Base-by-base conservation (phyloP, 1,139 yeast genomes). In the Lodderomyces metapsilosis region DNA sequence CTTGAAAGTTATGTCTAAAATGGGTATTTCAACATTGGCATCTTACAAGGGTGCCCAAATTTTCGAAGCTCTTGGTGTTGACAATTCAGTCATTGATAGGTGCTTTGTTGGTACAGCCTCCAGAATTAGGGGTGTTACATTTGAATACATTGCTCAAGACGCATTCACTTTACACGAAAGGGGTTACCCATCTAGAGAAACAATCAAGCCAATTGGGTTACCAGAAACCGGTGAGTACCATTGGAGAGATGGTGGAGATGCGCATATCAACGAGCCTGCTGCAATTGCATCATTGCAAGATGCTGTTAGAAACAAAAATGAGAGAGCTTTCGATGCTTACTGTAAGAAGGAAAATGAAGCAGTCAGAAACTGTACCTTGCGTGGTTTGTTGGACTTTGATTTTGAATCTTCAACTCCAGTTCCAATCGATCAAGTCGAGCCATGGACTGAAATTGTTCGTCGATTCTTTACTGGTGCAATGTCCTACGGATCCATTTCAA, bases 41-140 rank as follows among this genome's bases (percentile, higher is more conserved):
- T 88, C 96, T 17, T 92, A 92, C 70, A 92, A 92, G 68, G 98
- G 98, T 65, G 98, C 98, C 17, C 98, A 92, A 69, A 92, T 92
- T 58, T 92, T 92, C 62, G 98, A 92, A 68, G 96, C 96, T 42
- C 75, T 92, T 50, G 98, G 98, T 67, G 82, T 92, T 49, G 98
- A 92, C 63, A 89, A 89, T 65, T 82, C 95, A 17, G 98, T 92
- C 39, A 88, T 91, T 55, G 98, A 92, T 71, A 76, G 91, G 57
- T 91, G 98, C 68, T 92, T 92, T 66, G 88, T 95, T 33, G 98
- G 98, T 59, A 92, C 98, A 32, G 97, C 98, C 16, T 88, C 97
- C 18, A 82, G 98, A 75, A 91, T 92, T 57, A 85, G 82, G 63
- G 98, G 98, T 76, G 81, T 91, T 45, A 89, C 96, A 21, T 91